Evolutionary conservation across 73 alveolate genomes (phyloP).

Genomic region (Symbiodinium natans): DNA sequence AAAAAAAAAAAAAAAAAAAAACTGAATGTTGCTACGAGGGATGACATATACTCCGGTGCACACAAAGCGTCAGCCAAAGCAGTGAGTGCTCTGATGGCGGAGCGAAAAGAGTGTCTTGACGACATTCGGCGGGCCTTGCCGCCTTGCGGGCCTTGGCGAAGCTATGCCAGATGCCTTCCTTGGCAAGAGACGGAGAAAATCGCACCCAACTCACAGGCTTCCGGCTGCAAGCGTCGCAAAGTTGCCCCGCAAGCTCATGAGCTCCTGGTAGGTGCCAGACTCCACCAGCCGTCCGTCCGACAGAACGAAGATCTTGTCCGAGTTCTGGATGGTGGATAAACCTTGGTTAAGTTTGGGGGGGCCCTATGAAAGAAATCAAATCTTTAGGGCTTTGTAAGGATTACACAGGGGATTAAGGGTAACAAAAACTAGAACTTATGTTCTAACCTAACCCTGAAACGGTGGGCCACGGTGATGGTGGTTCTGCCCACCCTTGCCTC

Average conservation of each 20-base stretch:
- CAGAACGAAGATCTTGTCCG: slow-evolving; percentile 73
- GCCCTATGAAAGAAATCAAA: no score
- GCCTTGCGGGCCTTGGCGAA: neutral
- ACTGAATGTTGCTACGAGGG: no score
- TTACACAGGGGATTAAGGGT: no score
- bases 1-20: no score
- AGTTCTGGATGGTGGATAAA: slow-evolving; percentile 84
- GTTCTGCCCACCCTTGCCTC: slow-evolving; percentile 10
- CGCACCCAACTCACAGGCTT: neutral
- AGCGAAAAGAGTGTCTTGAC: no score
- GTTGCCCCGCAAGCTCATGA: slow-evolving; percentile 35
- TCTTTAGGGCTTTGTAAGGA: no score
- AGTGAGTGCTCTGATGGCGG: no score
- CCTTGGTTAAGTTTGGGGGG: no score
- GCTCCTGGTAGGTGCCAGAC: slow-evolving; percentile 78
- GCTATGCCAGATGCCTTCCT: neutral
- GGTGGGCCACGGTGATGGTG: slow-evolving; percentile 88
- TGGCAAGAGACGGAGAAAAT: neutral
- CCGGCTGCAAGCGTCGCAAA: neutral
- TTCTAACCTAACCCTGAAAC: no score
- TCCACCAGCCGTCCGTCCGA: slow-evolving; percentile 93
- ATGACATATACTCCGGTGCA: no score
- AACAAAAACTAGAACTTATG: no score
- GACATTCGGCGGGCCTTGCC: slow-evolving; percentile 11
- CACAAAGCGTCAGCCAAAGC: no score